Conservation (phyloP, 2,329 filamentous ascomycete species). For the Calonectria leucothoes region DNA sequence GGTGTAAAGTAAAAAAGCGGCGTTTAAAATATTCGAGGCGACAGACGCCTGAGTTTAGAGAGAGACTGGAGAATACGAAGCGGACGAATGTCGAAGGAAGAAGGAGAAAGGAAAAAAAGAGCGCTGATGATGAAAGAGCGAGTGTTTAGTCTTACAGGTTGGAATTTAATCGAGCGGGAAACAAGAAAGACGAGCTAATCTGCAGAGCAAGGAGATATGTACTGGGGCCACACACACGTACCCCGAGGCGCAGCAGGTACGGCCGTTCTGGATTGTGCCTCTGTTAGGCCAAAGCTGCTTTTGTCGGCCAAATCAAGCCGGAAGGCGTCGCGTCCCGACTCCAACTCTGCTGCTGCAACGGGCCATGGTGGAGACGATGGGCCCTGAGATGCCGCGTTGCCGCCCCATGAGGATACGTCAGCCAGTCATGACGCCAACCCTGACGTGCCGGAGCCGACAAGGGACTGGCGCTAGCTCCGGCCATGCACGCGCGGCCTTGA, state of each 20-base stretch:
- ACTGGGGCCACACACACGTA: not conserved
- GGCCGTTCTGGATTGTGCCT: not conserved
- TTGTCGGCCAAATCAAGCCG: slow-evolving; percentile 3
- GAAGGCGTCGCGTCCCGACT: not conserved
- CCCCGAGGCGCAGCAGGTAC: not conserved
- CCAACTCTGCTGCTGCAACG: not conserved
- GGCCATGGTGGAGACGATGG: not conserved
- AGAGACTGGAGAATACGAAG: not conserved
- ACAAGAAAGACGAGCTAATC: not conserved
- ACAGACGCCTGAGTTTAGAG: not conserved
- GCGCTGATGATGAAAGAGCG: not conserved
- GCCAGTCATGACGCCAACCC: slow-evolving; percentile 3
- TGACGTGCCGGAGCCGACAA: not conserved
- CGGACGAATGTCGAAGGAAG: not conserved
- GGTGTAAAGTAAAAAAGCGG: not conserved
- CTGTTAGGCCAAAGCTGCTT: not conserved
- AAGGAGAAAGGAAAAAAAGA: not conserved
- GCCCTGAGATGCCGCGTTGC: slow-evolving; percentile 13
- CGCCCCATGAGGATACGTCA: slow-evolving; percentile 3
- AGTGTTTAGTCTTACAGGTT: not conserved
- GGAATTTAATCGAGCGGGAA: not conserved
- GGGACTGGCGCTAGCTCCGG: not conserved
- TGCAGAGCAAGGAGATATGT: not conserved
- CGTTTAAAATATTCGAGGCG: not conserved
- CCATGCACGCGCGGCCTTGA: not conserved